Percentiles rank a stretch among this genome's conserved stretches.
Conservation (phyloP, 2,329 filamentous ascomycete species). For the Acrocalymma vagum region DNA sequence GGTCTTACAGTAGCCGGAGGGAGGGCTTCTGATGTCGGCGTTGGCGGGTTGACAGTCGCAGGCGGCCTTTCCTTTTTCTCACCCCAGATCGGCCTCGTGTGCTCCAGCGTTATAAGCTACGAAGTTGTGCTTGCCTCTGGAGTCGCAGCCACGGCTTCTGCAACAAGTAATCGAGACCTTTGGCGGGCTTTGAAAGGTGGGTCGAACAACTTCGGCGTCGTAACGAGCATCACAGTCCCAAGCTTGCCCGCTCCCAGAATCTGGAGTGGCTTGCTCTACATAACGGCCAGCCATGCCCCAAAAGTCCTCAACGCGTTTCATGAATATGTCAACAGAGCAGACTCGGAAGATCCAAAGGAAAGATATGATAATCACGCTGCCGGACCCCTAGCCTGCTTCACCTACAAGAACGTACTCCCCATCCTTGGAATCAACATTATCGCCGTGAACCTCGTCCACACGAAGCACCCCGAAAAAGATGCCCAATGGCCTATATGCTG, state of each 20-base stretch:
- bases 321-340: constrained; percentile 14
- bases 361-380: constrained; percentile 52
- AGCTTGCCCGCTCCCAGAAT: constrained; percentile 24
- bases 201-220: constrained; percentile 47
- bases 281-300: constrained; percentile 14
- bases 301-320: constrained; percentile 19
- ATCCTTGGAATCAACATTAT: constrained; percentile 63
- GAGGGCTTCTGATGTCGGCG: constrained; percentile 34
- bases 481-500: constrained; percentile 42
- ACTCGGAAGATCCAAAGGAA: constrained; percentile 9
- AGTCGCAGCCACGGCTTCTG: constrained; percentile 37
- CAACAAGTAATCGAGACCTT: constrained; percentile 30
- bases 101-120: constrained; percentile 42
- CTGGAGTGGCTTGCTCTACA: constrained; percentile 46
- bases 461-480: constrained; percentile 22
- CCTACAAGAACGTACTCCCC: constrained; percentile 68
- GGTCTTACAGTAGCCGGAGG: constrained; percentile 30
- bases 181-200: constrained; percentile 47
- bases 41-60: constrained; percentile 42
- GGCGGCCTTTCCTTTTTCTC: constrained; percentile 48
- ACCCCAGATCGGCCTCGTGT: constrained; percentile 37
- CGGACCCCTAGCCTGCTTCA: constrained; percentile 62
- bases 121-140: constrained; percentile 50
- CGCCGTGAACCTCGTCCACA: constrained; percentile 55
- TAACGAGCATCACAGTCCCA: constrained; percentile 37